Evolutionary conservation across 2,329 filamentous ascomycete species (phyloP).

Genomic region (Cryphonectria nitschkei): DNA sequence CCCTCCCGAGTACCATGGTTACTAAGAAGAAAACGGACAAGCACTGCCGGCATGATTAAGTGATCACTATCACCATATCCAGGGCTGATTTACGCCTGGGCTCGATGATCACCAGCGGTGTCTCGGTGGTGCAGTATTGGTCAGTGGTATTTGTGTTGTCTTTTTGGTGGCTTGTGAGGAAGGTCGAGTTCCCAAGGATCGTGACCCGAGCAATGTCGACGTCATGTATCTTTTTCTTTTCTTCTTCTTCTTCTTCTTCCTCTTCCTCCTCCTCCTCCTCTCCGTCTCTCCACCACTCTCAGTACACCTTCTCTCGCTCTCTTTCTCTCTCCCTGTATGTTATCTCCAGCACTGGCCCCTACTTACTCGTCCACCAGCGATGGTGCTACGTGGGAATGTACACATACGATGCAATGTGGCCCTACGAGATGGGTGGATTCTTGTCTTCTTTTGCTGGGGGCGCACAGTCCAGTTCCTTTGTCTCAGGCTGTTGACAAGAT

Average conservation of each 20-base stretch:
- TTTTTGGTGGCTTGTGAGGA: neutral
- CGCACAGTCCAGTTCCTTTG: neutral
- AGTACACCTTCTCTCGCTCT: too few relatives aligned
- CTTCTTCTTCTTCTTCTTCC: too few relatives aligned
- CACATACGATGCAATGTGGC: neutral
- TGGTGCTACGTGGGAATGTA: neutral
- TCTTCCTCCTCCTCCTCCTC: neutral
- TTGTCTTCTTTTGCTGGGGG: neutral
- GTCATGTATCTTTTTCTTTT: neutral
- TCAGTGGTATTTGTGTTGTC: neutral
- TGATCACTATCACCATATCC: neutral
- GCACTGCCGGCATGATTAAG: neutral
- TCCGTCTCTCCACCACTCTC: neutral
- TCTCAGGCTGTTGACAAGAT: constrained; percentile 1
- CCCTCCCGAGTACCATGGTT: neutral
- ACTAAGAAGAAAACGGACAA: neutral
- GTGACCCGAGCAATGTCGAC: neutral
- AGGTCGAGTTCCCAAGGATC: neutral
- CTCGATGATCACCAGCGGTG: neutral
- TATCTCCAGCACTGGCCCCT: too few relatives aligned
- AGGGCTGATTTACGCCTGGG: neutral
- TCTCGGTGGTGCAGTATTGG: neutral
- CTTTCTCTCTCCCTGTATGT: too few relatives aligned
- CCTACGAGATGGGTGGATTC: neutral
- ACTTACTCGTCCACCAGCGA: neutral